A percentile compares a stretch with the other conserved stretches of the same genome.
phyloP scores from a whole-genome alignment of 2,329 filamentous ascomycete species.

The Colletotrichum gigasporum region DNA sequence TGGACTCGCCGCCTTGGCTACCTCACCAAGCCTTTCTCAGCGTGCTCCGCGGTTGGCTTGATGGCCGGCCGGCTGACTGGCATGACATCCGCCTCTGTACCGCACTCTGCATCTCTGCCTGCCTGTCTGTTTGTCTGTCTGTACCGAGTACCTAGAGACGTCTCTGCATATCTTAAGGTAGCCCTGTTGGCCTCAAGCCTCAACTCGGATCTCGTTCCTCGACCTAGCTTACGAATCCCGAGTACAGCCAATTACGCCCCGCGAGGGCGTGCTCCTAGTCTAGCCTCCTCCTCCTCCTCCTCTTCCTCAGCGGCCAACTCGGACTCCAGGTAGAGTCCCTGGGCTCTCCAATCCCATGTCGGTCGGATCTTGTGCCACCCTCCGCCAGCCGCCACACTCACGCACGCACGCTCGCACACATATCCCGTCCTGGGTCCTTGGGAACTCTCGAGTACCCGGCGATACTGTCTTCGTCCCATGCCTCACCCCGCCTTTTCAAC shows the following conservation, averaged over 20 bases:
- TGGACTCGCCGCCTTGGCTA: not conserved
- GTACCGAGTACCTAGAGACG: too few species aligned
- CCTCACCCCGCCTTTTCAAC: not conserved
- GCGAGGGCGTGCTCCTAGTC: too few species aligned
- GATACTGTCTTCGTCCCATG: not conserved
- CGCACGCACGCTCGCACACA: not conserved
- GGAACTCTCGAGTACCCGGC: not conserved
- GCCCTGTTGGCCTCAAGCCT: too few species aligned
- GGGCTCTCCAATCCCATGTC: too few species aligned
- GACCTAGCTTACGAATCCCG: too few species aligned
- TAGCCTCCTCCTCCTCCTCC: not conserved
- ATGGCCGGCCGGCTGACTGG: not conserved
- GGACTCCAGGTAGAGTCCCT: too few species aligned
- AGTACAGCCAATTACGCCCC: too few species aligned
- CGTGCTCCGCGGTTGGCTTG: not conserved
- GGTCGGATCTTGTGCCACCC: constrained; percentile 15
- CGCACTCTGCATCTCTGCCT: too few species aligned
- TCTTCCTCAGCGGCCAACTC: too few species aligned
- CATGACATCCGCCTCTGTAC: not conserved
- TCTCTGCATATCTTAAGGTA: too few species aligned
- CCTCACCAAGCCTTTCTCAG: not conserved
- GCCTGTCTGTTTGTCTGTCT: too few species aligned
- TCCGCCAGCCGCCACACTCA: not conserved
- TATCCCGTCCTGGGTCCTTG: not conserved
- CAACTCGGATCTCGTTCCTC: too few species aligned